phyloP scores from a whole-genome alignment of 169 alveolate genomes.

The Babesia sp. region DNA sequence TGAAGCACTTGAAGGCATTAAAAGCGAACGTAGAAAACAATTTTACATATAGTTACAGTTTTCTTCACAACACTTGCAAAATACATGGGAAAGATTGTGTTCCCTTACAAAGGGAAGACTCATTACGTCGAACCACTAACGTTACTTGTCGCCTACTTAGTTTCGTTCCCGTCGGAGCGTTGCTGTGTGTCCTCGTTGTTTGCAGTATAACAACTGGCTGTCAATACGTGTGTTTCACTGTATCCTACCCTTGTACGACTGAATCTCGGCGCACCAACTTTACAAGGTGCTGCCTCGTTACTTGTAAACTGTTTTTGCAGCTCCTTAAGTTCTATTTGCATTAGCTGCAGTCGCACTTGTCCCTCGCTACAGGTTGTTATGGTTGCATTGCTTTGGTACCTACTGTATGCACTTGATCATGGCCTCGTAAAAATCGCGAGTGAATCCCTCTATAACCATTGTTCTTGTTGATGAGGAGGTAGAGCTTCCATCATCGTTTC shows the following conservation, averaged over 20 bases:
- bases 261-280: slow-evolving; percentile 8
- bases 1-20: too few relatives aligned
- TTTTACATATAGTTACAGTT: too few relatives aligned
- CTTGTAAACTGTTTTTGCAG: slow-evolving; percentile 14
- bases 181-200: too few relatives aligned
- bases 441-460: slow-evolving; percentile 55
- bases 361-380: slow-evolving; percentile 29
- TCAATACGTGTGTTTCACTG: background rate
- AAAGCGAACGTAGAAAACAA: too few relatives aligned
- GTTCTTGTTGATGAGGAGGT: slow-evolving; percentile 12
- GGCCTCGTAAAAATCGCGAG: slow-evolving; percentile 54
- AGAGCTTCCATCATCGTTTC: slow-evolving; percentile 2
- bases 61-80: too few relatives aligned
- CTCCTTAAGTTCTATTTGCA: slow-evolving; percentile 22
- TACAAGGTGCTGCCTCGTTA: slow-evolving; percentile 18
- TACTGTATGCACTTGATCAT: slow-evolving; percentile 45
- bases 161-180: too few relatives aligned
- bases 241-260: slow-evolving; percentile 4
- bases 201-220: too few relatives aligned
- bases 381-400: background rate
- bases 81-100: too few relatives aligned
- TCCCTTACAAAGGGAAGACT: too few relatives aligned
- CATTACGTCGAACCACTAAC: too few relatives aligned
- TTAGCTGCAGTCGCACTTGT: slow-evolving; percentile 37
- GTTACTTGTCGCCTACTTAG: too few relatives aligned